These are phyloP conservation scores for Anaeramoeba flamelloides DNA, from an alignment of 78 protist species.

Conservation along the genomic window DNA sequence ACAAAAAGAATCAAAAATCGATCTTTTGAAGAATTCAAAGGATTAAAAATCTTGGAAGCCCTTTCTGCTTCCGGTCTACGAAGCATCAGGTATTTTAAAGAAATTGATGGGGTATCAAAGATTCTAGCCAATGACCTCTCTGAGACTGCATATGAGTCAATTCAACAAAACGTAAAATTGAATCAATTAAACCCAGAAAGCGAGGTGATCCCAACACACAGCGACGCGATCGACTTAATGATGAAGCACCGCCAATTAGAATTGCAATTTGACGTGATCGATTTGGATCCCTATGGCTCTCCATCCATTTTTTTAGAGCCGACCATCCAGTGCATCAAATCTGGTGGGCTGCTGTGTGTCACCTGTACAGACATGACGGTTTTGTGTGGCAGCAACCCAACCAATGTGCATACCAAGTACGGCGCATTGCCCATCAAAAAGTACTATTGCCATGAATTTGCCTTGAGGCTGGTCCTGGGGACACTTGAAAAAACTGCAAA, in stretches of 20 bases:
- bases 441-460: background rate
- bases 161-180: conserved; percentile 39
- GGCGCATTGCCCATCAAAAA: background rate
- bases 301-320: conserved; percentile 79
- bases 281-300: conserved; percentile 97
- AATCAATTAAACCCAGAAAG: conserved; percentile 34
- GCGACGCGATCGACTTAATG: background rate
- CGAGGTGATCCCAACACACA: background rate
- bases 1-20: background rate
- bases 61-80: conserved; percentile 75
- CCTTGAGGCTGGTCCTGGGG: background rate
- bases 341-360: conserved; percentile 55
- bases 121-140: conserved; percentile 78
- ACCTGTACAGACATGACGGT: conserved; percentile 91
- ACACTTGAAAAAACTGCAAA: conserved; percentile 4
- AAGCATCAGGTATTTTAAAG: background rate
- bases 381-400: conserved; percentile 51
- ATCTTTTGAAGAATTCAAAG: background rate
- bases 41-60: conserved; percentile 73
- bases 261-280: conserved; percentile 69
- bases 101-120: background rate
- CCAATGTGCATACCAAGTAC: background rate
- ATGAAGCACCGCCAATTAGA: conserved; percentile 14
- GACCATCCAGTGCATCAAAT: conserved; percentile 64
- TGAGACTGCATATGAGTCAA: conserved; percentile 57